Percentiles rank a stretch among this genome's conserved stretches.
phyloP scores from a whole-genome alignment of 192 early-diverging fungal genomes.

The Bifiguratus adelaidae region DNA sequence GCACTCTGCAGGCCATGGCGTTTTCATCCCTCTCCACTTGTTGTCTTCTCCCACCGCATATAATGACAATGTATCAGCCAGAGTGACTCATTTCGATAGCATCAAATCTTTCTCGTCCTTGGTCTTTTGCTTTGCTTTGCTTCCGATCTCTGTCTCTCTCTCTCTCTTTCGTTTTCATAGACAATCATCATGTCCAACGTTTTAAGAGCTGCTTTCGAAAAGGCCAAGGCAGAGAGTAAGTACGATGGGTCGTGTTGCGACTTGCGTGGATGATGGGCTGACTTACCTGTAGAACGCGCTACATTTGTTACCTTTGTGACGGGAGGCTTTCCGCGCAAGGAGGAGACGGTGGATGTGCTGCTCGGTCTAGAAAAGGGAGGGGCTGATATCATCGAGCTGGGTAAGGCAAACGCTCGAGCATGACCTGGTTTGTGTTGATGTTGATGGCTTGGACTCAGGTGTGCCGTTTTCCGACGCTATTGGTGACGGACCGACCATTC shows the following conservation, averaged over 20 bases:
- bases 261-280: background rate
- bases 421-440: background rate
- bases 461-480: conserved; percentile 97
- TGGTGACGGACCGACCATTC: conserved; percentile 96
- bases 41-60: too few relatives aligned
- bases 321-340: conserved; percentile 78
- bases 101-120: too few relatives aligned
- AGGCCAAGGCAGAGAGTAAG: conserved; percentile 4
- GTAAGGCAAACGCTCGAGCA: conserved; percentile 18
- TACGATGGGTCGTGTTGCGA: too few relatives aligned
- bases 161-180: too few relatives aligned
- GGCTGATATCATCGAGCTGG: conserved; percentile 92
- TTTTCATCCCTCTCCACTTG: too few relatives aligned
- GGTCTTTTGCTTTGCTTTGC: too few relatives aligned
- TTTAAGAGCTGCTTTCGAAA: conserved; percentile 4
- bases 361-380: conserved; percentile 87
- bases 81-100: too few relatives aligned
- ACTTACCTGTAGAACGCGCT: conserved; percentile 43
- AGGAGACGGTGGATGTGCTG: conserved; percentile 74
- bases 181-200: conserved; percentile 6
- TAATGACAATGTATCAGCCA: too few relatives aligned
- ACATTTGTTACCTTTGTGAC: conserved; percentile 92
- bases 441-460: conserved; percentile 20
- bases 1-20: too few relatives aligned
- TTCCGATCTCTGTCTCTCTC: too few relatives aligned